Evolutionary conservation across 495 filamentous ascomycete species (phyloP).

Genomic region (Penicillium egyptiacum): DNA sequence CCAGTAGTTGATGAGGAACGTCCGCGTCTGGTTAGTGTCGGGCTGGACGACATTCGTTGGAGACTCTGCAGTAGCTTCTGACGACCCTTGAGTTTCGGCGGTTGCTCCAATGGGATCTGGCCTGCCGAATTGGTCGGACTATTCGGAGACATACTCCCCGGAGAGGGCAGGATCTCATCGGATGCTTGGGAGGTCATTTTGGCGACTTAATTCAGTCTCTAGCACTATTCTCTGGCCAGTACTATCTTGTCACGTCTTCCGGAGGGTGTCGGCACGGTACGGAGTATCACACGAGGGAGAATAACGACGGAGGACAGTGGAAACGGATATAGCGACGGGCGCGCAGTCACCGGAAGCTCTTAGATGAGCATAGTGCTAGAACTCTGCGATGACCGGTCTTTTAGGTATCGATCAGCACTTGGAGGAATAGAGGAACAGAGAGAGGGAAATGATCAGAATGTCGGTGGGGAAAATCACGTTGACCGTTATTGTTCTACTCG

Average conservation of each 20-base stretch:
- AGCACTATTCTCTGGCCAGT: background rate
- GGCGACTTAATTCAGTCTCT: background rate
- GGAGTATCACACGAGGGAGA: background rate
- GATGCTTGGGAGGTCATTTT: constrained; percentile 36
- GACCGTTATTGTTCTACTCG: constrained; percentile 16
- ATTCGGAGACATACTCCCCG: constrained; percentile 27
- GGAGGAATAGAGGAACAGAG: background rate
- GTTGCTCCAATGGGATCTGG: constrained; percentile 50
- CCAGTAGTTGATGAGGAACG: constrained; percentile 52
- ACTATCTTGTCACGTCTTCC: constrained; percentile 3
- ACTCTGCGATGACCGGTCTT: background rate
- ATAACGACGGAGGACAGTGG: background rate
- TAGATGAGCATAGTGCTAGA: constrained; percentile 17
- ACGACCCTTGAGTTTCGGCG: constrained; percentile 68
- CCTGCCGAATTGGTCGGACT: constrained; percentile 35
- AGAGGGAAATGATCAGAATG: constrained; percentile 3
- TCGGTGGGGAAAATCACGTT: constrained; percentile 9
- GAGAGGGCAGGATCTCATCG: constrained; percentile 29
- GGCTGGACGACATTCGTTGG: constrained; percentile 85
- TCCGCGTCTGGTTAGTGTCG: constrained; percentile 65
- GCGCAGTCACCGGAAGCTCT: constrained; percentile 4
- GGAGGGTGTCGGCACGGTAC: background rate
- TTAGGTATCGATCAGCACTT: background rate
- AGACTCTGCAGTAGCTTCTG: constrained; percentile 75
- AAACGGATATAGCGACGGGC: constrained; percentile 6